These are phyloP conservation scores for Fraxinus pennsylvanica DNA, from an alignment of 257 asterid species.

Conservation along the genomic window DNA sequence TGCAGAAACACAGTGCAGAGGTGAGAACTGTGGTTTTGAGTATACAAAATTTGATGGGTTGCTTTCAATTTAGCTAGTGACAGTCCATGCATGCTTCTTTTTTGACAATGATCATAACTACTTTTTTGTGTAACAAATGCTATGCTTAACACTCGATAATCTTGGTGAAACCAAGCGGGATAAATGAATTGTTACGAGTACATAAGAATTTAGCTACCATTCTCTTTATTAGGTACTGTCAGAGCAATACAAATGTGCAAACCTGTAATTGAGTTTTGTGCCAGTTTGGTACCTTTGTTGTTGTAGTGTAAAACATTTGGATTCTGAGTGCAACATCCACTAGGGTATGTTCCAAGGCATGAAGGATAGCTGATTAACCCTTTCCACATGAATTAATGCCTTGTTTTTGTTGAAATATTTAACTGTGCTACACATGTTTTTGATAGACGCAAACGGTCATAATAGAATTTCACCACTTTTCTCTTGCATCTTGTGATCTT, in stretches of 20 bases:
- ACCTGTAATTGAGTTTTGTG: not conserved
- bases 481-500: slow-evolving; percentile 9
- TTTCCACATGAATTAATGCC: not conserved
- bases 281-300: not conserved
- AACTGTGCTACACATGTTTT: not conserved
- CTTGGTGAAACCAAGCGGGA: not conserved
- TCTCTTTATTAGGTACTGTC: slow-evolving; percentile 8
- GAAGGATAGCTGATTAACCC: not conserved
- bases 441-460: slow-evolving; percentile 15
- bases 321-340: slow-evolving; percentile 1
- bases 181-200: not conserved
- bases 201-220: too few relatives aligned
- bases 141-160: not conserved
- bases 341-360: slow-evolving; percentile 3
- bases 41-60: not conserved
- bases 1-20: slow-evolving; percentile 80
- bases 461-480: slow-evolving; percentile 12
- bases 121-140: not conserved
- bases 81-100: slow-evolving; percentile 16
- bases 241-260: not conserved
- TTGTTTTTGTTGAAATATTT: slow-evolving; percentile 9
- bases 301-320: slow-evolving; percentile 9
- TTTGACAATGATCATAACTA: slow-evolving; percentile 7
- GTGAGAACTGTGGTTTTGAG: slow-evolving; percentile 36
- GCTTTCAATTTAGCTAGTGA: not conserved